These are phyloP conservation scores for Pilasporangium apinafurcum DNA, from an alignment of 352 stramenopile genomes.

Conservation along the genomic window DNA sequence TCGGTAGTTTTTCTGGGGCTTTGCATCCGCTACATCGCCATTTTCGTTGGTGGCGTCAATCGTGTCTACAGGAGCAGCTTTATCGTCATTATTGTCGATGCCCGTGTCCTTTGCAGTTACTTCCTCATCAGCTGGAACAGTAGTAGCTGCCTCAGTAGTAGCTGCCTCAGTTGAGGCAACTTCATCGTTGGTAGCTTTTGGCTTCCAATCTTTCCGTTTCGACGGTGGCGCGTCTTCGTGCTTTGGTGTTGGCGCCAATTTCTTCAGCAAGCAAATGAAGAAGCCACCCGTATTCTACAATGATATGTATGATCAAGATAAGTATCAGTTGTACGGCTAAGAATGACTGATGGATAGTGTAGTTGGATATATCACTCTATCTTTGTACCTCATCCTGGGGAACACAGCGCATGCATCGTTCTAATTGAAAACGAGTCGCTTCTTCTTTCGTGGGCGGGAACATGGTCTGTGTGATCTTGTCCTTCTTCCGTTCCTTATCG, in stretches of 20 bases:
- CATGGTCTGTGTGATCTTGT: constrained; percentile 83
- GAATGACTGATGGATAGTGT: too few relatives aligned
- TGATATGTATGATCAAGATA: neutral
- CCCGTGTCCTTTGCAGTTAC: constrained; percentile 2
- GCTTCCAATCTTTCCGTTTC: constrained; percentile 11
- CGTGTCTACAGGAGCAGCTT: neutral
- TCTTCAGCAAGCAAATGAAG: constrained; percentile 97
- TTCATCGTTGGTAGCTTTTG: constrained; percentile 15
- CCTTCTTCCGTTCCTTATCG: constrained; percentile 58
- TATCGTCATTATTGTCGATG: constrained; percentile 8
- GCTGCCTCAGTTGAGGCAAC: constrained; percentile 6
- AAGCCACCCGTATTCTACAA: constrained; percentile 96
- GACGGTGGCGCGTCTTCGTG: constrained; percentile 10
- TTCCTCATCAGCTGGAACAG: constrained; percentile 3
- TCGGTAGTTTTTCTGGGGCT: constrained; percentile 10
- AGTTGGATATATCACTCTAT: neutral
- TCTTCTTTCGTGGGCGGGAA: constrained; percentile 87
- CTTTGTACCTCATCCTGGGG: constrained; percentile 92
- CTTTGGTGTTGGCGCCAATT: constrained; percentile 62
- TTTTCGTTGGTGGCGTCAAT: neutral
- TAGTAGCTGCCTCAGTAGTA: neutral
- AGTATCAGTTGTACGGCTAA: neutral
- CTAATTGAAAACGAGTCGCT: constrained; percentile 68
- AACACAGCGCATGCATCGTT: constrained; percentile 95
- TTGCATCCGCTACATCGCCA: neutral